Evolutionary conservation across 1,139 yeast genomes (phyloP), one percentile per base, ranked within the genome.

Genomic region (Hansenula sp.): DNA sequence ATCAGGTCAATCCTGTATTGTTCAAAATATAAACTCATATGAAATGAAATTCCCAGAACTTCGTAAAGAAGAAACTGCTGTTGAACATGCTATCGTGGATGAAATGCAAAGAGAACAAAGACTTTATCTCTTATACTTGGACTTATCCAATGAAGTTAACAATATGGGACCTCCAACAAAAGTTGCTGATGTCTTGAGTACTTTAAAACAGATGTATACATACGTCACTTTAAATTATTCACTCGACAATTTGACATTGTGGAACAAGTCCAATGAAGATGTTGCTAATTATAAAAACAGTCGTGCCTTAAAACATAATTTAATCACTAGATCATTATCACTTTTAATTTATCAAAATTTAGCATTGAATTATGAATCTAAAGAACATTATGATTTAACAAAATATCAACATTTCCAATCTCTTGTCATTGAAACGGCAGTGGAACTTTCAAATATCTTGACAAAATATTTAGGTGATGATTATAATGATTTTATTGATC

Each of bases 1-100:
- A 10, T 41, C 57, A 1, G 61, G 61, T 1, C 47, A 48, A 21
- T 29, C 46, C 10, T 51, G 53, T 16, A 14, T 42, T 3, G 42
- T 53, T 9, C 53, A 50, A 16, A 45, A 47, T 20, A 3, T 19
- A 14, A 40, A 44, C 29, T 42, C 48, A 3, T 45, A 40, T 33
- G 46, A 52, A 25, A 36, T 46, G 3, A 33, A 40, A 14, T 39
- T 45, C 27, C 55, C 56, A 10, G 37, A 41, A 3, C 22, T 36
- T 1, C n/a, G 20, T 3, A 39, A 27, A 17, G 22, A 32, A 2
- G 48, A 43, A 21, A 31, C 38, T 4, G 22, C 29, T 3, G 21
- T 50, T 9, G 56, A 53, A 21, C 17, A 19, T 4, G 42, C 43
- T 1, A 44, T 54, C 18, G 27, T 39, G 8, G 40, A 44, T 1